Base-by-base conservation (phyloP, 805 yeast genomes). In the Wickerhamiella bombiphila region DNA sequence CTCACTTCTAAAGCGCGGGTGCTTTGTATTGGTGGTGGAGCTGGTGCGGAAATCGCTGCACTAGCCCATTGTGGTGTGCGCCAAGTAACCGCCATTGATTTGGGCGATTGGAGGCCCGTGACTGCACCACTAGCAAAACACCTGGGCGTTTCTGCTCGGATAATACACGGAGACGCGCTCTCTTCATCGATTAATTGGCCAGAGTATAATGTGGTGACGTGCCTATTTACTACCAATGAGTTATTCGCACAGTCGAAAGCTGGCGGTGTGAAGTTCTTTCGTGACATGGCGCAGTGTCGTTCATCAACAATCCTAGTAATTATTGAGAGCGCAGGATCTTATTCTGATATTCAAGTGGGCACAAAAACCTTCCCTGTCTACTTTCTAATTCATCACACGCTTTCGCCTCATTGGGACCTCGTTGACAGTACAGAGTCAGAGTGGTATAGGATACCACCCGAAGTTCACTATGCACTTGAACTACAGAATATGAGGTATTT, bases 251-350 rank as follows among this genome's bases (percentile, higher is more conserved):
- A 74, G 43, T 70, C 81, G 43, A 72, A 69, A 48, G 59, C 70
- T 0, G 70, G 65, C 31, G 69, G 93, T 4, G 67, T 81, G 28
- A 59, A 65, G 38, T 63, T 79, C 36, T 60, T 83, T 37, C 74
- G 74, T 42, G 52, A 58, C 8, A 55, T 83, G 41, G 66, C 70
- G 38, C 30, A 52, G 5, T 80, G 93, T 55, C 52, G 57, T 25
- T 39, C 55, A 1, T 91, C 86, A 0, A 58, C 81, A 13, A 55
- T 69, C 21, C 56, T 83, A 25, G 61, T 85, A 32, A 72, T 83
- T 18, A 71, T 81, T 2, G 95, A 83, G 51, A 77, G 91, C 58
- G 95, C 95, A 0, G 94, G 95, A 0, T 79, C 93, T 7, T 83
- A 76, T 56, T 80, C 93, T 1, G 76, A 81, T 48, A 79, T 83